Conservation (phyloP, 805 yeast genomes). For the Candida xyloterini region DNA sequence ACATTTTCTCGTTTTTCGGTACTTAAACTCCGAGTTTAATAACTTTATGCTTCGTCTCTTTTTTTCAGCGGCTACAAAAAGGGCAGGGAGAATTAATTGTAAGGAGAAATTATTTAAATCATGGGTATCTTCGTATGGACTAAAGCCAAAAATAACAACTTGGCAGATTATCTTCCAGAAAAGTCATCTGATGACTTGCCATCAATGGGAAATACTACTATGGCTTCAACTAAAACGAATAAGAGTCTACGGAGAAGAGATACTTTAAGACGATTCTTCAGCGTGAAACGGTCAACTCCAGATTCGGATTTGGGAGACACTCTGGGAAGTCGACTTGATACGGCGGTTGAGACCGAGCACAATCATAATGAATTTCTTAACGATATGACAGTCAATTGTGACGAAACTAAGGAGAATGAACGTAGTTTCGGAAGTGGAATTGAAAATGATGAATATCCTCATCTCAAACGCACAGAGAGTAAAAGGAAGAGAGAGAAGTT, state of each 20-base stretch:
- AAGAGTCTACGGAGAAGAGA: conserved; percentile 4
- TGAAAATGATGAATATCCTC: conserved; percentile 11
- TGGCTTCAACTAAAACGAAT: conserved; percentile 7
- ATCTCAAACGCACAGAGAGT: conserved; percentile 10
- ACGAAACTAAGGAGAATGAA: not conserved
- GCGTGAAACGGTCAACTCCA: conserved; percentile 3
- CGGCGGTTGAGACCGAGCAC: not conserved
- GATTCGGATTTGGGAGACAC: not conserved
- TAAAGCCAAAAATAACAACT: not conserved
- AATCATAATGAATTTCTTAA: not conserved
- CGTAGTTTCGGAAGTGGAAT: not conserved
- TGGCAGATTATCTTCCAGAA: not conserved
- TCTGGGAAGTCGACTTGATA: not conserved
- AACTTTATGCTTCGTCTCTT: too few relatives aligned
- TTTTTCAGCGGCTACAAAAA: conserved; percentile 6
- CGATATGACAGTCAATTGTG: not conserved
- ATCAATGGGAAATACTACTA: conserved; percentile 7
- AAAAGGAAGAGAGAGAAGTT: conserved; percentile 7
- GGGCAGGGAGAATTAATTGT: conserved; percentile 8
- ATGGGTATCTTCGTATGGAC: conserved; percentile 11
- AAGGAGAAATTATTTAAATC: too few relatives aligned
- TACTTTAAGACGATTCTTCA: conserved; percentile 10
- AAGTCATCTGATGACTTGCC: conserved; percentile 1
- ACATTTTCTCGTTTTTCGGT: too few relatives aligned
- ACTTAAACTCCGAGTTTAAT: too few relatives aligned